phyloP scores from a whole-genome alignment of 768 basidiomycete species.

The Psilocybe cubensis region DNA sequence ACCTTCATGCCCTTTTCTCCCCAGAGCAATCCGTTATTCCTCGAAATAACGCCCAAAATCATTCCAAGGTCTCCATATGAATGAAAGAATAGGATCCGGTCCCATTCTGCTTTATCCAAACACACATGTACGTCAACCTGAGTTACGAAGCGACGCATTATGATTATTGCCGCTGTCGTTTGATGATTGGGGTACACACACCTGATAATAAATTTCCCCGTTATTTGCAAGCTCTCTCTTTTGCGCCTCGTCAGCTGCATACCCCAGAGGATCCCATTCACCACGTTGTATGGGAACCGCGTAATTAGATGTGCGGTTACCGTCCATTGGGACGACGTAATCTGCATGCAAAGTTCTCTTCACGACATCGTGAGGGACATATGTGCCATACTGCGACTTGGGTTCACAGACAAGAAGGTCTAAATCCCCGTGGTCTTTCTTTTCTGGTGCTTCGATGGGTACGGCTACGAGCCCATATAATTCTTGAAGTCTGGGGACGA shows the following conservation, averaged over 20 bases:
- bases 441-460: constrained; percentile 68
- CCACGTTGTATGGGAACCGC: constrained; percentile 49
- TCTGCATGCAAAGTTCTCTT: constrained; percentile 49
- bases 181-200: constrained; percentile 8
- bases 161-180: no score
- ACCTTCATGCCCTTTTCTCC: constrained; percentile 66
- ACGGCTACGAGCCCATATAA: constrained; percentile 57
- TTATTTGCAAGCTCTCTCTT: constrained; percentile 25
- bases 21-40: constrained; percentile 52
- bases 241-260: constrained; percentile 30
- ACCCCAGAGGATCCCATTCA: constrained; percentile 39
- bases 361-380: constrained; percentile 37
- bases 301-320: constrained; percentile 65
- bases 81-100: constrained; percentile 56
- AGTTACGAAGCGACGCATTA: neutral
- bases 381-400: constrained; percentile 14
- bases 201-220: constrained; percentile 47
- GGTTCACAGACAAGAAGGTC: constrained; percentile 68
- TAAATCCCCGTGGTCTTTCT: constrained; percentile 68
- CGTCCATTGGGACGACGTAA: constrained; percentile 48
- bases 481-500: constrained; percentile 41
- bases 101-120: constrained; percentile 48
- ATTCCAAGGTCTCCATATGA: constrained; percentile 76
- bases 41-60: constrained; percentile 62
- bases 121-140: constrained; percentile 72